phyloP scores from a whole-genome alignment of 2,329 filamentous ascomycete species.

The Lizonia empirigonia region DNA sequence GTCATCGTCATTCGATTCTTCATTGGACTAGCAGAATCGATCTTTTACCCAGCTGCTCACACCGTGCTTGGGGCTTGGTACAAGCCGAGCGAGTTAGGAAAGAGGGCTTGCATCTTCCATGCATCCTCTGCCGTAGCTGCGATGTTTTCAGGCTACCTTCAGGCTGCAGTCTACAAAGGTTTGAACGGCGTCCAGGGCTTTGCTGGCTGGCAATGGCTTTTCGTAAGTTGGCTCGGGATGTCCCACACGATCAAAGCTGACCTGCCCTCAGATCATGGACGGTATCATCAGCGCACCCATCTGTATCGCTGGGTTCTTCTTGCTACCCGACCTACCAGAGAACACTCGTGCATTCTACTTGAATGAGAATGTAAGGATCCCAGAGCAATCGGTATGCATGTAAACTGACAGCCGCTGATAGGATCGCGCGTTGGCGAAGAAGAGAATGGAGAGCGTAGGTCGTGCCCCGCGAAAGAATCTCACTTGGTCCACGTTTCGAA shows the following conservation, averaged over 20 bases:
- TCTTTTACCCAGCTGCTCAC: conserved; percentile 29
- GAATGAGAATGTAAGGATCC: conserved; percentile 12
- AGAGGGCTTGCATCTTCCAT: conserved; percentile 33
- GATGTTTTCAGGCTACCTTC: conserved; percentile 33
- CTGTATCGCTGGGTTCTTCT: conserved; percentile 22
- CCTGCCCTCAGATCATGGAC: conserved; percentile 21
- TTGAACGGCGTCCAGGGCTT: conserved; percentile 25
- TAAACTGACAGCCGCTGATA: neutral
- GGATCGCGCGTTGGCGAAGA: conserved; percentile 21
- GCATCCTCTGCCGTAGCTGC: conserved; percentile 26
- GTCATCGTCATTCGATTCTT: conserved; percentile 33
- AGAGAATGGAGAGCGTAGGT: conserved; percentile 23
- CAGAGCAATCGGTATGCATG: too few relatives aligned
- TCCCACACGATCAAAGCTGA: neutral
- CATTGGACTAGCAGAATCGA: conserved; percentile 26
- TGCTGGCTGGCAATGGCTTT: conserved; percentile 33
- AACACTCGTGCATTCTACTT: conserved; percentile 21
- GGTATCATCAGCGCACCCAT: conserved; percentile 23
- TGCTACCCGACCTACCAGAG: conserved; percentile 29
- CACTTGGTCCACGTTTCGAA: conserved; percentile 19
- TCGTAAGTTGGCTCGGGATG: conserved; percentile 10
- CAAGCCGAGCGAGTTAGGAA: conserved; percentile 30
- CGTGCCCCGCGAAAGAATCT: conserved; percentile 24
- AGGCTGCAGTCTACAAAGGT: conserved; percentile 27
- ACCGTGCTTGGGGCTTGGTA: conserved; percentile 34